A percentile compares a stretch with the other conserved stretches of the same genome.
Conservation (phyloP, 2,329 filamentous ascomycete species). For the Pyricularia sp. region DNA sequence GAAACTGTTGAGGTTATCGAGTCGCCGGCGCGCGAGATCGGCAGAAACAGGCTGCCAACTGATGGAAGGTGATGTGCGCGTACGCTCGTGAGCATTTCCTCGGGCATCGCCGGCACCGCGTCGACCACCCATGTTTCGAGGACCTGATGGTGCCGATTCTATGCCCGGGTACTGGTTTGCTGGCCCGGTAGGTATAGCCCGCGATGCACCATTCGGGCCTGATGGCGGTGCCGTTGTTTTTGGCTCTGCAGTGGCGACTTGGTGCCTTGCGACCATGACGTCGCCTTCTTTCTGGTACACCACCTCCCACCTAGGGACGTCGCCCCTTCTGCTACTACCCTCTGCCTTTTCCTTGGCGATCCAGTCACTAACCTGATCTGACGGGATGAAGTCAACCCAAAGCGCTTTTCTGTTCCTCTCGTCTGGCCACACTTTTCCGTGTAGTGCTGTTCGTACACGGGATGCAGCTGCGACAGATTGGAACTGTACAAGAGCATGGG, state of each 20-base stretch:
- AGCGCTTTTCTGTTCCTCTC: constrained; percentile 74
- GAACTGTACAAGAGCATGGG: constrained; percentile 75
- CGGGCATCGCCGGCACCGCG: constrained; percentile 6
- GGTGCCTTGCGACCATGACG: constrained; percentile 42
- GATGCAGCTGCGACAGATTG: constrained; percentile 55
- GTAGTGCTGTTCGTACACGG: constrained; percentile 61
- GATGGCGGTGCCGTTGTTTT: constrained; percentile 9
- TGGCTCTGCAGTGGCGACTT: constrained; percentile 16
- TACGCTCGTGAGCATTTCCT: constrained; percentile 12
- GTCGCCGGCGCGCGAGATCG: constrained; percentile 49
- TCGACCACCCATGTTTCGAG: constrained; percentile 8
- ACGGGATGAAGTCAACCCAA: constrained; percentile 82
- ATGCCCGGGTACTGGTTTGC: constrained; percentile 15
- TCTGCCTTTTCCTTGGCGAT: constrained; percentile 51
- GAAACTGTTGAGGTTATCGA: constrained; percentile 42
- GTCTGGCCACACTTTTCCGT: constrained; percentile 73
- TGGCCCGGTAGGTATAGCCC: constrained; percentile 14
- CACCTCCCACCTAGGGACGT: constrained; percentile 53
- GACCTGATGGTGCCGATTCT: constrained; percentile 22
- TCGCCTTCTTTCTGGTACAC: constrained; percentile 48
- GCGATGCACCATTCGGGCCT: constrained; percentile 5
- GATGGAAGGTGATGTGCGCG: constrained; percentile 28
- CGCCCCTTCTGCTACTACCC: constrained; percentile 22
- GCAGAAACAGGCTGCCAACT: constrained; percentile 45
- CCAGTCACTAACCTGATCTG: constrained; percentile 60